Base-by-base conservation (phyloP, 2,329 filamentous ascomycete species). In the Monosporascus ibericus region DNA sequence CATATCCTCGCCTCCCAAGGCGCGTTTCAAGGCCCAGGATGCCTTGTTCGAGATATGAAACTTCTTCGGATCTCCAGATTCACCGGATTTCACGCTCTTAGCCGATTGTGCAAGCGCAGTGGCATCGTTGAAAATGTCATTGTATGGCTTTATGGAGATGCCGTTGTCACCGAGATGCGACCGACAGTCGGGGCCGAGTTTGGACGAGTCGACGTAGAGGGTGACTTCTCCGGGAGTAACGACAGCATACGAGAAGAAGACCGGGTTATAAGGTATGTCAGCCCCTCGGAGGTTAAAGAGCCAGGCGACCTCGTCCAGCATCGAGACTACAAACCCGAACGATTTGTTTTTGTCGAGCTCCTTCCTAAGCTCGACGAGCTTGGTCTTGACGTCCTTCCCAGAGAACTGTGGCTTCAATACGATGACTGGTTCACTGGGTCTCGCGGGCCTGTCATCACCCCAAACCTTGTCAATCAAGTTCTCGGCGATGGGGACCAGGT, bases 251-350 rank as follows among this genome's bases (percentile, higher is more conserved):
- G 92, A 94, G 72, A 97, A 97, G 76, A 99, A 97, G 48, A 99
- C 94, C 0, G 94, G 94, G 67, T 99, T 99, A 75, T 94, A 99
- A 0, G 91, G 90, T 59, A 99, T 97, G 67, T 97, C 94, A 68
- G 81, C 94, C 62, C 94, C 94, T 61, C 94, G 85, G 48, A 99
- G 75, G 71, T 99, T 99, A 76, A 96, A 96, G n/a, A 99, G 79
- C 94, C 94, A 99, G 11, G 94, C 94, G 62, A 96, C 84, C 71
- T 99, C 94, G 64, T 99, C 94, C 44, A 99, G 82, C 85, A 95
- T 92, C 6, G 92, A 96, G 46, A 97, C 83, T 48, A 97, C 84
- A 61, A 97, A 90, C 1, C 90, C 92, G 18, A 86, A 81, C 6
- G 85, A 87, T 66, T 94, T 94, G 73, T 89, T 95, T 77, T 94